Evolutionary conservation across 805 yeast species (phyloP), one percentile per base, ranked within the genome.

Genomic region (Kockiozyma suomiensis): DNA sequence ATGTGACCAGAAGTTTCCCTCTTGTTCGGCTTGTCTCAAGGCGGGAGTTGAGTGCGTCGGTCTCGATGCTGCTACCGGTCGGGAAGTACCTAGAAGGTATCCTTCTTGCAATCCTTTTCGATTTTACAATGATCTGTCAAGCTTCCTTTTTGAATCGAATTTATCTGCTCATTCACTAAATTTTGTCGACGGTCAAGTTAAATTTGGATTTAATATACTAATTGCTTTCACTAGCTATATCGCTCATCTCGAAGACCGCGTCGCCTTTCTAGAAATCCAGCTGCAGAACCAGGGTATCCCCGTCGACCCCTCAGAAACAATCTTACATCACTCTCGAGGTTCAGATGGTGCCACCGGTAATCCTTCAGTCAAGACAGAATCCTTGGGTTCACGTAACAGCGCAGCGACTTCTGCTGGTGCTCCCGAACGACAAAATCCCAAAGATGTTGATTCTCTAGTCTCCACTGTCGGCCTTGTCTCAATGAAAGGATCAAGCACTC

Each of bases 51-150:
- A 87, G 5, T 91, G 97, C 74, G 84, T 90, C 3, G 90, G 96
- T 0, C 73, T 88, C 2, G 97, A 92, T 70, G 91, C 96, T 0
- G 90, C 91, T 5, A 89, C 97, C 0, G 96, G 96, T 0, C 77
- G 96, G 56, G 90, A 87, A 66, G 83, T 90, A 0, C 96, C 97
- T 0, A 76, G 97, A 40, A 71, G 75, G 54, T 87, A 90, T 1
- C 55, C 21, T 12, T 13, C 50, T 33, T 30, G 12, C 17, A 1
- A 25, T 26, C 47, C 4, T 17, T 8, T n/a, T 15, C 23, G 17
- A 15, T 28, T 42, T 21, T 2, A 12, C n/a, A 1, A 21, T 25
- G 38, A 23, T 21, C 2, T 13, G 21, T 19, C 17, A 35, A n/a
- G n/a, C n/a, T n/a, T n/a, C n/a, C n/a, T n/a, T n/a, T n/a, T n/a